phyloP scores from a whole-genome alignment of 352 stramenopile species.

The Globisporangium mamillatum region DNA sequence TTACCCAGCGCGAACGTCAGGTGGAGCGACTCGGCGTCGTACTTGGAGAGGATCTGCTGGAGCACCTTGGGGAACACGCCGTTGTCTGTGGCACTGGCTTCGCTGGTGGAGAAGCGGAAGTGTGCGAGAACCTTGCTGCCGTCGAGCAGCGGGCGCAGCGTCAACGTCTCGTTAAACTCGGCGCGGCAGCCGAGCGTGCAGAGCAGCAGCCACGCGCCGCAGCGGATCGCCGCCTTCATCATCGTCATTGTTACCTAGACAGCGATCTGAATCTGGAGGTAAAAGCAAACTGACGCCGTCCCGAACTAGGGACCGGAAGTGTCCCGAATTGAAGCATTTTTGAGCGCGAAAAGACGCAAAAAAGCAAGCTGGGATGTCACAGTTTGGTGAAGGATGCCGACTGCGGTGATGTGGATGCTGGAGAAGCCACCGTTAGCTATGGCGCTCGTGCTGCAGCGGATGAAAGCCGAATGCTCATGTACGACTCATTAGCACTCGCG shows the following conservation, averaged over 20 bases:
- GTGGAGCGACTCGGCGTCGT: conserved; percentile 62
- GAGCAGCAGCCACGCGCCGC: conserved; percentile 17
- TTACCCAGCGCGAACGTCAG: conserved; percentile 67
- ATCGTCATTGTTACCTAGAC: neutral
- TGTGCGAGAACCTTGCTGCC: conserved; percentile 49
- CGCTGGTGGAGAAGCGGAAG: conserved; percentile 50
- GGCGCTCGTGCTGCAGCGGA: neutral
- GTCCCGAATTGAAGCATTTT: neutral
- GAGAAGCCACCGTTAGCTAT: neutral
- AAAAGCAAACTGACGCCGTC: neutral
- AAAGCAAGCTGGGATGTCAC: neutral
- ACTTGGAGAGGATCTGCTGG: conserved; percentile 69
- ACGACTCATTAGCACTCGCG: neutral
- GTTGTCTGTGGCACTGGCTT: conserved; percentile 4
- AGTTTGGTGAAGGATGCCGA: neutral
- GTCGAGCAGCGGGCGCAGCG: conserved; percentile 44
- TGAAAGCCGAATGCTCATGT: too few relatives aligned
- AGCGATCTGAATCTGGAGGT: neutral
- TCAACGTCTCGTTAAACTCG: conserved; percentile 49
- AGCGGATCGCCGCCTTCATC: conserved; percentile 4
- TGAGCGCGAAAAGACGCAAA: neutral
- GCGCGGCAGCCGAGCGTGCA: conserved; percentile 9
- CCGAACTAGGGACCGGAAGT: neutral
- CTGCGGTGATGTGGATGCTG: neutral
- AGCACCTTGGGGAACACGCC: conserved; percentile 50